Conservation (phyloP, 225 moss, liverwort and hornwort genomes). For the Pleurozium schreberi region DNA sequence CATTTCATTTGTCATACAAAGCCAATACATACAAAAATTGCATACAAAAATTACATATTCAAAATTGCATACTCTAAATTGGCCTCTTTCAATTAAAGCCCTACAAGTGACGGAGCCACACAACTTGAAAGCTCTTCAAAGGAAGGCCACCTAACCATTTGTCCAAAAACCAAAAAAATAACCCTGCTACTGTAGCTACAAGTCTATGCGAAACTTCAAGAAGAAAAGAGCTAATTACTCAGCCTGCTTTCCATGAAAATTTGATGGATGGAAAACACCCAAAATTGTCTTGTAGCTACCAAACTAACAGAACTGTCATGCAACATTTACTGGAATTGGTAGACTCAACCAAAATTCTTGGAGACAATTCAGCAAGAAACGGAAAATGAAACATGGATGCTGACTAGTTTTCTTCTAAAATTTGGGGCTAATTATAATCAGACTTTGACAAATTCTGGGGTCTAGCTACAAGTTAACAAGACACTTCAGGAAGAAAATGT, state of each 20-base stretch:
- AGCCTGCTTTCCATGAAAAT: neutral
- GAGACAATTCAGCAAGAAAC: neutral
- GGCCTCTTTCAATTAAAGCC: no score
- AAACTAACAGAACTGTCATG: neutral
- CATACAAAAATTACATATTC: no score
- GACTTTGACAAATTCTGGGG: neutral
- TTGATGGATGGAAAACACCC: neutral
- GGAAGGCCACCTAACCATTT: no score
- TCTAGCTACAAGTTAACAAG: neutral
- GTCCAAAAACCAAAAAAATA: no score
- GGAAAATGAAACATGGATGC: neutral
- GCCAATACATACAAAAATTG: no score
- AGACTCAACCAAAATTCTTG: neutral
- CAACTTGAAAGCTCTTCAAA: no score
- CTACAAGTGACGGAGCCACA: no score
- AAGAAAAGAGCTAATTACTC: neutral
- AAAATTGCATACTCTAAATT: no score
- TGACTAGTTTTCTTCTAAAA: neutral
- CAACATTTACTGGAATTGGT: neutral
- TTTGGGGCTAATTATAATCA: neutral
- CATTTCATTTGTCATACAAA: no score
- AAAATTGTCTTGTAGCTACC: neutral
- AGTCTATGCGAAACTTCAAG: neutral
- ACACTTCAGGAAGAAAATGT: neutral
- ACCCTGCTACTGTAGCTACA: no score